A percentile compares a stretch with the other conserved stretches of the same genome.
phyloP scores from a whole-genome alignment of 257 asterid species.

The Echium plantagineum region DNA sequence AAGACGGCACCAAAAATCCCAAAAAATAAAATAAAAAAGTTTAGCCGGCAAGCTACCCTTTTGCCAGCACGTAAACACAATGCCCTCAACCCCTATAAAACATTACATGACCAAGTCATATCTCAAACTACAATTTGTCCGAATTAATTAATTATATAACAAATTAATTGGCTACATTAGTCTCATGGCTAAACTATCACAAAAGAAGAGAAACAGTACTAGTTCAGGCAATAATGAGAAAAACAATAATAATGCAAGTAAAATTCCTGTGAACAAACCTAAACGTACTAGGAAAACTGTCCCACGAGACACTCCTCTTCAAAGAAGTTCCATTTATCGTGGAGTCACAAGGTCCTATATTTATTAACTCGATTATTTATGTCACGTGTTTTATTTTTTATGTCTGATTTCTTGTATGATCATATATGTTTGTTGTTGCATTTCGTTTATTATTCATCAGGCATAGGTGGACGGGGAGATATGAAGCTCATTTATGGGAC shows the following conservation, averaged over 20 bases:
- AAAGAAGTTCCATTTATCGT: slow-evolving; percentile 69
- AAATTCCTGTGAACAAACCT: slow-evolving; percentile 26
- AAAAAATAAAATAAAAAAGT: neutral
- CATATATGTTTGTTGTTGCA: neutral
- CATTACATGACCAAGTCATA: slow-evolving; percentile 44
- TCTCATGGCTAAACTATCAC: slow-evolving; percentile 49
- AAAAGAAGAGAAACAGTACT: slow-evolving; percentile 25
- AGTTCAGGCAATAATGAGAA: slow-evolving; percentile 6
- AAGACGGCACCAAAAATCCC: slow-evolving; percentile 33
- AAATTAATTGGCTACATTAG: slow-evolving; percentile 4
- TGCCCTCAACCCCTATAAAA: slow-evolving; percentile 38
- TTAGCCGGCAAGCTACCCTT: slow-evolving; percentile 47
- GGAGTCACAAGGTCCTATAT: slow-evolving; percentile 61
- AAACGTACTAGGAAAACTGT: slow-evolving; percentile 74
- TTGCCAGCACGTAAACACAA: slow-evolving; percentile 32
- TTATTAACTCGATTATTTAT: no score
- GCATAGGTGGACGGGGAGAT: slow-evolving; percentile 88
- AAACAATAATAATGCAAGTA: slow-evolving; percentile 8
- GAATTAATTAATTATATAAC: neutral
- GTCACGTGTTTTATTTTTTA: neutral
- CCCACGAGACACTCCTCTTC: slow-evolving; percentile 78
- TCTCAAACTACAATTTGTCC: neutral
- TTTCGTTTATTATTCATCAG: slow-evolving; percentile 15
- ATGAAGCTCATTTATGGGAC: slow-evolving; percentile 92
- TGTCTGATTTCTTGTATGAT: neutral